A percentile compares a stretch with the other conserved stretches of the same genome.
These are phyloP conservation scores for Lathyrus aphaca DNA, from an alignment of 306 rosid genomes.

Conservation along the genomic window DNA sequence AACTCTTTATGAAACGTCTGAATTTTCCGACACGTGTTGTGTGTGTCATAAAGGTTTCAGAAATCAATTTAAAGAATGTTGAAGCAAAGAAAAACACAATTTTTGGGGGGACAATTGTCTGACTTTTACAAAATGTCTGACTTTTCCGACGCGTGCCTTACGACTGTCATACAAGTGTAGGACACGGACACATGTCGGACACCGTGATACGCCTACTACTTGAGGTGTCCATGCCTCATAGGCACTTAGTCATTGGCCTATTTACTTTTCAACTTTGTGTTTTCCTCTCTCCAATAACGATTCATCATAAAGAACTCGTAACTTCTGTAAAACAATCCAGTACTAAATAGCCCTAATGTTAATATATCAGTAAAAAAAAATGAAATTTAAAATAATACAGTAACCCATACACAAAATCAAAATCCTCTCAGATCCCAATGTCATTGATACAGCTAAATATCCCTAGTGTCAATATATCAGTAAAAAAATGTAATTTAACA, in stretches of 20 bases:
- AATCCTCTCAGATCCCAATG: slow-evolving; percentile 10
- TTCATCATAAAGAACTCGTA: slow-evolving; percentile 8
- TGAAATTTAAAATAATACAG: slow-evolving; percentile 4
- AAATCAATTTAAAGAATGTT: too few species aligned
- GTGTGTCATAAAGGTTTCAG: too few species aligned
- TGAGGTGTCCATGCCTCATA: too few species aligned
- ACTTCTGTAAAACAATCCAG: not conserved
- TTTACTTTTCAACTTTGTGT: slow-evolving; percentile 27
- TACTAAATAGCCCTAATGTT: not conserved
- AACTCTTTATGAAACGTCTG: too few species aligned
- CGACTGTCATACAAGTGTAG: too few species aligned
- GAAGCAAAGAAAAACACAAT: too few species aligned
- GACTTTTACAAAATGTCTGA: too few species aligned
- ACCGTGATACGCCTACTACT: too few species aligned
- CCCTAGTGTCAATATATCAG: not conserved
- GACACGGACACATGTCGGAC: too few species aligned
- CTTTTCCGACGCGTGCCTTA: too few species aligned
- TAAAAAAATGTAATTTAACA: not conserved
- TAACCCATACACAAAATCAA: slow-evolving; percentile 18
- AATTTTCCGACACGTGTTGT: too few species aligned
- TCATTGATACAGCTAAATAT: slow-evolving; percentile 10
- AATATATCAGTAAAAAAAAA: not conserved
- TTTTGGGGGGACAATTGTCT: too few species aligned
- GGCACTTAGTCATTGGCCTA: not conserved
- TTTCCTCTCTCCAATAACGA: not conserved